phyloP scores from a whole-genome alignment of 345 rosid genomes.

The Aurinia saxatilis region DNA sequence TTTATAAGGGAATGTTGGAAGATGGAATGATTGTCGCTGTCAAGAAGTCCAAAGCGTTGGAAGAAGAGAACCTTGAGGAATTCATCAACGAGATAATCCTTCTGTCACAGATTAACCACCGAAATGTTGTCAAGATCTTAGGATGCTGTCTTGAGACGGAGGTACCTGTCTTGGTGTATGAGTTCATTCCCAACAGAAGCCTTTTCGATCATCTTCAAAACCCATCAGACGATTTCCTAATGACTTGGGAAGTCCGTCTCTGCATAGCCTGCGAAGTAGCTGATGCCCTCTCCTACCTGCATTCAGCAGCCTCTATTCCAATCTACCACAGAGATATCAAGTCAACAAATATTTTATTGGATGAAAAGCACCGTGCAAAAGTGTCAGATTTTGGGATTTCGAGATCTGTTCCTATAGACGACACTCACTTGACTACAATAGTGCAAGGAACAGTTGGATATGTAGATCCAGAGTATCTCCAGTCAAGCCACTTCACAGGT shows the following conservation, averaged over 20 bases:
- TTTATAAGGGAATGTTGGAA: conserved; percentile 30
- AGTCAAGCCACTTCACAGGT: conserved; percentile 25
- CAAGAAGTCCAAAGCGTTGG: conserved; percentile 35
- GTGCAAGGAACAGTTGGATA: conserved; percentile 31
- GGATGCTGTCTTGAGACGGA: conserved; percentile 48
- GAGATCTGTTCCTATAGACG: conserved; percentile 33
- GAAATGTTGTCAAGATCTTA: conserved; percentile 34
- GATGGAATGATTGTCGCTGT: conserved; percentile 32
- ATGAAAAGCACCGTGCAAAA: conserved; percentile 26
- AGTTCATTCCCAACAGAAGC: conserved; percentile 33
- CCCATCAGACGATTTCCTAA: not conserved
- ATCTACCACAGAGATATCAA: conserved; percentile 42
- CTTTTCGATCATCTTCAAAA: conserved; percentile 38
- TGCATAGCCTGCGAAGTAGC: conserved; percentile 33
- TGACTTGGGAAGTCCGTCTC: conserved; percentile 36
- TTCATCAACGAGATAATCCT: conserved; percentile 44
- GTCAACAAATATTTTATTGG: conserved; percentile 34
- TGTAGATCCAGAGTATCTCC: conserved; percentile 23
- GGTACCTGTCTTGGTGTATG: conserved; percentile 42
- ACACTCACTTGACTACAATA: conserved; percentile 32
- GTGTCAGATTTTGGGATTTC: conserved; percentile 51
- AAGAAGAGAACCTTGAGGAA: conserved; percentile 33
- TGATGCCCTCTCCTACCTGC: conserved; percentile 32
- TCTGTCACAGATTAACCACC: conserved; percentile 38
- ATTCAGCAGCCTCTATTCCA: conserved; percentile 33